These are phyloP conservation scores for Hydnomerulius pinastri DNA, from an alignment of 768 basidiomycete genomes.

Conservation along the genomic window DNA sequence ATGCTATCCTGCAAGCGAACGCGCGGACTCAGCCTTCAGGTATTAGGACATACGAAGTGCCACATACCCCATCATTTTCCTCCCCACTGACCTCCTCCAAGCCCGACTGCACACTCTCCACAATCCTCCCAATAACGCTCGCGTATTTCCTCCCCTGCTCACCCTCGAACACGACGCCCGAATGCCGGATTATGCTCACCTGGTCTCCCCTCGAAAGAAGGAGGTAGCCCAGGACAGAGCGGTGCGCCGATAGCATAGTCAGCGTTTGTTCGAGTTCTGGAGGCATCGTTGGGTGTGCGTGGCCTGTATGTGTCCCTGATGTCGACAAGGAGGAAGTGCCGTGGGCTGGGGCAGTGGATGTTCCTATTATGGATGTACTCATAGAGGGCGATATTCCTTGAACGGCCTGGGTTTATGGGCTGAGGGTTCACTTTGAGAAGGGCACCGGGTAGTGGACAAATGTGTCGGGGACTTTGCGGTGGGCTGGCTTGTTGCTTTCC, in stretches of 20 bases:
- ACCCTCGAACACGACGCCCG: conserved; percentile 84
- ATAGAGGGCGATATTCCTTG: conserved; percentile 12
- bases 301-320: conserved; percentile 13
- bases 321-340: conserved; percentile 10
- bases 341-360: conserved; percentile 6
- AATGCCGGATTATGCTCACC: conserved; percentile 79
- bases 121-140: conserved; percentile 68
- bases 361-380: conserved; percentile 13
- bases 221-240: conserved; percentile 86
- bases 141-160: conserved; percentile 81
- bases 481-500: neutral
- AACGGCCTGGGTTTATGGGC: conserved; percentile 13
- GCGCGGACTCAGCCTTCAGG: neutral
- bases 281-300: conserved; percentile 42
- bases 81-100: conserved; percentile 74
- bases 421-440: conserved; percentile 11
- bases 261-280: conserved; percentile 87
- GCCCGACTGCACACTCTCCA: conserved; percentile 76
- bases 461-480: too few species aligned
- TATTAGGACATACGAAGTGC: neutral
- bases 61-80: conserved; percentile 58
- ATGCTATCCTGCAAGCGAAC: conserved; percentile 67
- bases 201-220: conserved; percentile 74
- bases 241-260: conserved; percentile 72
- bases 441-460: neutral